Conservation (phyloP, 768 basidiomycete genomes). For the Panellus pusillus region DNA sequence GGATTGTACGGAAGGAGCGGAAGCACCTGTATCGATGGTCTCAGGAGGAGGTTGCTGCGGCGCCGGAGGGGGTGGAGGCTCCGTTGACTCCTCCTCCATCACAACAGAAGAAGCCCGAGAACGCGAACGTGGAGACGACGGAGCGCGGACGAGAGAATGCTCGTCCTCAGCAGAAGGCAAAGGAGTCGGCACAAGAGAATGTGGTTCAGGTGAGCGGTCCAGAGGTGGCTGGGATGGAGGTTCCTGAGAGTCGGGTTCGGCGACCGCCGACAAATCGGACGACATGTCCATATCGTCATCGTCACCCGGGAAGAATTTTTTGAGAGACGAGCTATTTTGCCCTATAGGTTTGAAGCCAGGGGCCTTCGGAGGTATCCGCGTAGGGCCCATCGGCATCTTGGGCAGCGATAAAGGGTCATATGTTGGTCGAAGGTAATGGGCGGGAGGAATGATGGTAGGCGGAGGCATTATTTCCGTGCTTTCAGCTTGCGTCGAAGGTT, state of each 20-base stretch:
- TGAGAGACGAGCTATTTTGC: constrained; percentile 56
- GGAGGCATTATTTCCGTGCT: constrained; percentile 32
- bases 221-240: neutral
- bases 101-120: constrained; percentile 19
- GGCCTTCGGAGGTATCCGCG: constrained; percentile 35
- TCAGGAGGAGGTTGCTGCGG: constrained; percentile 6
- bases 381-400: constrained; percentile 12
- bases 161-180: neutral
- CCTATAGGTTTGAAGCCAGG: constrained; percentile 71
- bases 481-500: constrained; percentile 13
- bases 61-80: constrained; percentile 4
- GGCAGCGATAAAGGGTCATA: constrained; percentile 11
- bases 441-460: constrained; percentile 26
- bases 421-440: constrained; percentile 15
- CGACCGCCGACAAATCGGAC: constrained; percentile 21
- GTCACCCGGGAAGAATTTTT: constrained; percentile 81
- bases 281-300: constrained; percentile 63
- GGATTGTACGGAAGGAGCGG: constrained; percentile 20
- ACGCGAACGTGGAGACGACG: constrained; percentile 5
- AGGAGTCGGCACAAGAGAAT: neutral
- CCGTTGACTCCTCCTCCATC: constrained; percentile 17
- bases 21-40: constrained; percentile 5
- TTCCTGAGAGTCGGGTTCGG: constrained; percentile 17
- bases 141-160: constrained; percentile 3
- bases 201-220: neutral